Percentiles rank a stretch among this genome's conserved stretches.
Evolutionary conservation across 306 rosid species (phyloP).

Genomic region (Macrotyloma uniflorum): DNA sequence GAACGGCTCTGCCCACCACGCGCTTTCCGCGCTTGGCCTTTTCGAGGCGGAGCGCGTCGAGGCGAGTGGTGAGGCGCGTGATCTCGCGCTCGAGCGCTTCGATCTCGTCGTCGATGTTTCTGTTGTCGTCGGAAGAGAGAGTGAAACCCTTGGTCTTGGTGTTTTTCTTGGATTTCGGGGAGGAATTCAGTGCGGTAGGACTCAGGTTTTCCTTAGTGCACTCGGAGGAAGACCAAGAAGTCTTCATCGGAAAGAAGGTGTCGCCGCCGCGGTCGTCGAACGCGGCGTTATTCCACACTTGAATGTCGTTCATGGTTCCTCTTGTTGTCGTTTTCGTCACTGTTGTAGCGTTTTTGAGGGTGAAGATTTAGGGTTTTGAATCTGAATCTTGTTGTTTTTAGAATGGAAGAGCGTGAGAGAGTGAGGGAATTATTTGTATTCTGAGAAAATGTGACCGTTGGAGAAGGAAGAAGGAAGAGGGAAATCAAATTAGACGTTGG

Average conservation of each 20-base stretch:
- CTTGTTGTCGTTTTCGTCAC: neutral
- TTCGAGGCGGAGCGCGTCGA: slow-evolving; percentile 37
- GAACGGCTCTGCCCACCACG: slow-evolving; percentile 7
- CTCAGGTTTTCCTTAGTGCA: slow-evolving; percentile 41
- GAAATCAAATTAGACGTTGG: slow-evolving; percentile 11
- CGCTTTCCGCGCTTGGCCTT: slow-evolving; percentile 1
- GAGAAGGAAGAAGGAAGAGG: neutral
- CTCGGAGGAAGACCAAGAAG: slow-evolving; percentile 42
- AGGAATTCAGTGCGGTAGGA: slow-evolving; percentile 29
- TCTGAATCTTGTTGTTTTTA: neutral
- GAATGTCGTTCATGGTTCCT: slow-evolving; percentile 17
- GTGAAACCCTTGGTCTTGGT: neutral
- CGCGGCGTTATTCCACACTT: slow-evolving; percentile 47
- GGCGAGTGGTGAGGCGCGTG: slow-evolving; percentile 17
- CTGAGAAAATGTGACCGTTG: slow-evolving; percentile 33
- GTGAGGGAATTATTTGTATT: slow-evolving; percentile 36
- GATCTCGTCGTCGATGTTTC: slow-evolving; percentile 34
- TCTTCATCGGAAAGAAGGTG: neutral
- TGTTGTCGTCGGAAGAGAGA: neutral
- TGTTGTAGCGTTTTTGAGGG: neutral
- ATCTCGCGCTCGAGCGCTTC: slow-evolving; percentile 28
- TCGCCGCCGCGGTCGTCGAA: slow-evolving; percentile 23
- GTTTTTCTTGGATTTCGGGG: slow-evolving; percentile 25
- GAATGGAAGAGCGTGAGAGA: neutral
- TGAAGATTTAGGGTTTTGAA: neutral